phyloP scores from a whole-genome alignment of 164 flowering plant genomes.

The Umbellularia californica region DNA sequence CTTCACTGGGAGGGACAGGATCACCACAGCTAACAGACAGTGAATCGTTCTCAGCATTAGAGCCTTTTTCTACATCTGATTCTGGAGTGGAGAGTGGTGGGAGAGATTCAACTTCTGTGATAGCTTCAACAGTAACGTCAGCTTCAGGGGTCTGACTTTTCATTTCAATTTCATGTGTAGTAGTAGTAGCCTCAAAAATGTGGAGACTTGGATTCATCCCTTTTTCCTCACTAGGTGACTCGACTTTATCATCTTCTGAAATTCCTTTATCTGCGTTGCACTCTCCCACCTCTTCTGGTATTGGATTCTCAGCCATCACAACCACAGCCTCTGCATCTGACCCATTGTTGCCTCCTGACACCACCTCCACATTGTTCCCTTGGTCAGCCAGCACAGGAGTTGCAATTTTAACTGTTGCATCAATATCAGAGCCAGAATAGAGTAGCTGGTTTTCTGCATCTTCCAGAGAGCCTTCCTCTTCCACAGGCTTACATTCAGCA shows the following conservation, averaged over 20 bases:
- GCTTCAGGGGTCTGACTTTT: background rate
- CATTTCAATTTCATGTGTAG: background rate
- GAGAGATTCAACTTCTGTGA: background rate
- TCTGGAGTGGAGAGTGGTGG: background rate
- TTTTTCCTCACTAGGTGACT: background rate
- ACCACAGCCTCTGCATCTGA: background rate
- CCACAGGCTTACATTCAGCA: background rate
- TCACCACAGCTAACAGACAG: background rate
- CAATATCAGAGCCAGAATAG: background rate
- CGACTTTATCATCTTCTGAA: background rate
- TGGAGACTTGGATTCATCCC: background rate
- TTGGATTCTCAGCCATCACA: background rate
- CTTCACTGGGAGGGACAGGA: background rate
- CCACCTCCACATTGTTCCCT: background rate
- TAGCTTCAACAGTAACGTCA: background rate
- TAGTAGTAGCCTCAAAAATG: background rate
- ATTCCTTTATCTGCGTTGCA: background rate
- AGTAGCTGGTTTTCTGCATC: background rate
- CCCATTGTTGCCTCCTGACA: background rate
- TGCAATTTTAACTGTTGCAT: background rate
- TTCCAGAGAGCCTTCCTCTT: background rate
- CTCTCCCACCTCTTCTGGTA: background rate
- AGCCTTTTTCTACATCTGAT: background rate
- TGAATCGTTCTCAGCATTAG: background rate
- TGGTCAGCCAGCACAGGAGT: background rate